Conservation (phyloP, 192 early-diverging fungal genomes). For the Coemansia sp. region DNA sequence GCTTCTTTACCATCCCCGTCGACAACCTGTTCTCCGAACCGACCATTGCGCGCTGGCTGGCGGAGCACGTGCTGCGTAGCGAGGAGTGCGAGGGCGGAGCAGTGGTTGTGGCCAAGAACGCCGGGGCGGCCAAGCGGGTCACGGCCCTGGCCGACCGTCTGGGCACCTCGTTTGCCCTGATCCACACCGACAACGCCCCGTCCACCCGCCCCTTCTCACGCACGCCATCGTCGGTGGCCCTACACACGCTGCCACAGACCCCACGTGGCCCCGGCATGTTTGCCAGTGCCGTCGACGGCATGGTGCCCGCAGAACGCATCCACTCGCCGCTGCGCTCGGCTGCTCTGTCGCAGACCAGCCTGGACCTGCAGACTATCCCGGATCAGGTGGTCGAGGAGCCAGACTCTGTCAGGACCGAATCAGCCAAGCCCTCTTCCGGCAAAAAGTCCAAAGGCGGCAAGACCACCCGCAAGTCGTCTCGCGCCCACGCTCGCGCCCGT, state of each 20-base stretch:
- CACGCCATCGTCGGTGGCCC: slow-evolving; percentile 47
- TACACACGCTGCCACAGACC: slow-evolving; percentile 48
- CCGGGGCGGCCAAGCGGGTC: slow-evolving; percentile 93
- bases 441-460: slow-evolving; percentile 1
- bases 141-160: slow-evolving; percentile 92
- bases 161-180: slow-evolving; percentile 91
- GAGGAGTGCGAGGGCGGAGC: slow-evolving; percentile 43
- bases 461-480: slow-evolving; percentile 9
- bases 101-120: slow-evolving; percentile 91
- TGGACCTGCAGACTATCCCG: slow-evolving; percentile 30
- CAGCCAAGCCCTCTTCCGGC: background rate
- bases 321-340: slow-evolving; percentile 24
- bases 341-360: slow-evolving; percentile 19
- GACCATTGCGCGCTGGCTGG: slow-evolving; percentile 80
- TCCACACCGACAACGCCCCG: slow-evolving; percentile 78
- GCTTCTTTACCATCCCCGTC: slow-evolving; percentile 91
- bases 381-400: no score
- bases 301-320: slow-evolving; percentile 21
- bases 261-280: slow-evolving; percentile 47
- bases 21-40: slow-evolving; percentile 95
- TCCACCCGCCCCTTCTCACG: slow-evolving; percentile 46
- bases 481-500: slow-evolving; percentile 13
- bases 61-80: slow-evolving; percentile 63
- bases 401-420: no score
- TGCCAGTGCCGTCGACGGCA: slow-evolving; percentile 33